A percentile compares a stretch with the other conserved stretches of the same genome.
Evolutionary conservation across 352 stramenopile species (phyloP).

Genomic region (Phytophthora chlamydospora): DNA sequence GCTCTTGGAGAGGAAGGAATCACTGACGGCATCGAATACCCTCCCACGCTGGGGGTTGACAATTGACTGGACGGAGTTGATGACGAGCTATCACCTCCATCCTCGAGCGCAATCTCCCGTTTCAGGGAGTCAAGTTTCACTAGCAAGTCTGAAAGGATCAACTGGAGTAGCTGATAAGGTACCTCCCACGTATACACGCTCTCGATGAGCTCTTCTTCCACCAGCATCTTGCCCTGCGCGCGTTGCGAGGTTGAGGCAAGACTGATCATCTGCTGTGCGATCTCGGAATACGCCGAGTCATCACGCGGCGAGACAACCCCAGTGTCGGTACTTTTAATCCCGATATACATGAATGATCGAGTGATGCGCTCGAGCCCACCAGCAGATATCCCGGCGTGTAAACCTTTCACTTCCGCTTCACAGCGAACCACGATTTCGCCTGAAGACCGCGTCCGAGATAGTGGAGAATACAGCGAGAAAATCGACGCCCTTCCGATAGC

Average conservation of each 20-base stretch:
- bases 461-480: slow-evolving; percentile 65
- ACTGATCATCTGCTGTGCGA: slow-evolving; percentile 53
- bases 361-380: slow-evolving; percentile 70
- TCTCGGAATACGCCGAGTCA: slow-evolving; percentile 38
- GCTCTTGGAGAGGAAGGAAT: slow-evolving; percentile 33
- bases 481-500: slow-evolving; percentile 46
- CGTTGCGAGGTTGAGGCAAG: slow-evolving; percentile 45
- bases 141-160: slow-evolving; percentile 77
- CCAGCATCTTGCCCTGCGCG: slow-evolving; percentile 66
- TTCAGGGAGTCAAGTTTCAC: slow-evolving; percentile 74
- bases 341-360: slow-evolving; percentile 80
- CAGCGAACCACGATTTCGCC: slow-evolving; percentile 83
- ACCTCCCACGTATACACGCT: slow-evolving; percentile 91
- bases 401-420: slow-evolving; percentile 65
- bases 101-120: slow-evolving; percentile 46
- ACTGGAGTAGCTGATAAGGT: slow-evolving; percentile 82
- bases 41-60: slow-evolving; percentile 46
- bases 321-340: slow-evolving; percentile 31
- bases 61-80: slow-evolving; percentile 64
- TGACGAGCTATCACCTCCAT: slow-evolving; percentile 40
- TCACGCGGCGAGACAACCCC: slow-evolving; percentile 7
- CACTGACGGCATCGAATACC: slow-evolving; percentile 34
- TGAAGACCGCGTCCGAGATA: slow-evolving; percentile 64
- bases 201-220: slow-evolving; percentile 88
- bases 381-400: slow-evolving; percentile 38